Evolutionary conservation across 805 yeast genomes (phyloP), one percentile per base, ranked within the genome.

Genomic region (Lipomyces starkeyi): DNA sequence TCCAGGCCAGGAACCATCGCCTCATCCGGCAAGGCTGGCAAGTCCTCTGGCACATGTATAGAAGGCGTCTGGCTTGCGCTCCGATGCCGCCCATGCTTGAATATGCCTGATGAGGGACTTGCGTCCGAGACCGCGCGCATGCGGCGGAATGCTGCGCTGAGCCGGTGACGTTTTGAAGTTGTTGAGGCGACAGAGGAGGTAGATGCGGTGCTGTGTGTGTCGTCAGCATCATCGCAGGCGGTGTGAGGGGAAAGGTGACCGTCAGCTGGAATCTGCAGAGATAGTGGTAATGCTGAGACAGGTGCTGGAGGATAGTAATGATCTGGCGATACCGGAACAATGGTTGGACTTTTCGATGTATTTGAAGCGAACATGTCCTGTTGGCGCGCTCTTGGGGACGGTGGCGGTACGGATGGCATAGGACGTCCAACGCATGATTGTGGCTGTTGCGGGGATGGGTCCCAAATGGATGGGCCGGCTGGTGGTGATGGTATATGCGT

Each of bases 41-140:
- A 27, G 22, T 62, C 55, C 54, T 62, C 29, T 8, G 65, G 65
- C 20, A 62, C 55, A 35, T 62, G 65, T n/a, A 62, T 32, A 9
- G 64, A 57, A 22, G 65, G 2, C 5, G 34, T 9, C 17, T 37
- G 17, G 17, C 43, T 37, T 37, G 43, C 14, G 14, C 43, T 37
- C 17, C 43, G 43, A 9, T 37, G 43, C 17, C 43, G 43, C 17
- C 43, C 43, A 14, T 37, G 43, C 43, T 37, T 37, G 43, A 37
- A 37, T 37, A 37, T 37, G 43, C 43, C 13, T 37, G 43, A 37
- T 37, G 43, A 1, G 43, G 43, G 13, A 37, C 43, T 37, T 37
- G 43, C 17, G 43, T 37, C 43, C 17, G 43, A 37, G 17, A 17
- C 13, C 43, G 43, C 43, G 17, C 43, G 43, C 43, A 37, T 37